phyloP scores from a whole-genome alignment of 371 early-diverging fungal genomes.

The Syncephalastrum sp. region DNA sequence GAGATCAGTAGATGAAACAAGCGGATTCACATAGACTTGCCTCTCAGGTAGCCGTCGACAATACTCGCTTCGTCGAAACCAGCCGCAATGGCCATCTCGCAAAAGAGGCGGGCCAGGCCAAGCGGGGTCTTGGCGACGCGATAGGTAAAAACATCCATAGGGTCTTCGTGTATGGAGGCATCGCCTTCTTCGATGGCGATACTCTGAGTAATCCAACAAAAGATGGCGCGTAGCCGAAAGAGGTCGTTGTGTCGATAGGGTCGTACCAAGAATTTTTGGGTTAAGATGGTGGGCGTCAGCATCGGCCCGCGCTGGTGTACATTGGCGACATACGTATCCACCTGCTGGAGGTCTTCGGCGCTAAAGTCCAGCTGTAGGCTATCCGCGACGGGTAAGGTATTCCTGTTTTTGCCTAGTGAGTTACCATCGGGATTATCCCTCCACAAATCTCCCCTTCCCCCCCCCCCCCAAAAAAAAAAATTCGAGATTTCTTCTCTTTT shows the following conservation, averaged over 20 bases:
- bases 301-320: slow-evolving; percentile 55
- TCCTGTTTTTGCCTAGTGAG: slow-evolving; percentile 10
- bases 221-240: slow-evolving; percentile 46
- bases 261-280: slow-evolving; percentile 53
- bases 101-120: slow-evolving; percentile 59
- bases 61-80: slow-evolving; percentile 54
- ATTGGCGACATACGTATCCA: slow-evolving; percentile 55
- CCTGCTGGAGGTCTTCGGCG: slow-evolving; percentile 43
- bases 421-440: background rate
- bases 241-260: slow-evolving; percentile 49
- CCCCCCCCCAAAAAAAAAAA: too few relatives aligned
- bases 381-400: slow-evolving; percentile 21
- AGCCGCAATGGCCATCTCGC: slow-evolving; percentile 56
- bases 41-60: slow-evolving; percentile 56
- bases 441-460: too few relatives aligned
- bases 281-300: slow-evolving; percentile 50
- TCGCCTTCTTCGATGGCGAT: slow-evolving; percentile 33
- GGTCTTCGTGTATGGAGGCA: slow-evolving; percentile 21
- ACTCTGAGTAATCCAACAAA: slow-evolving; percentile 59
- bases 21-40: slow-evolving; percentile 11
- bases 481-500: background rate
- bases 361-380: slow-evolving; percentile 12
- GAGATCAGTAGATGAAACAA: slow-evolving; percentile 8
- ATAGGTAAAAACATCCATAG: slow-evolving; percentile 43
- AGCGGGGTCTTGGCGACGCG: slow-evolving; percentile 45